These are phyloP conservation scores for Aspergillus bombycis DNA, from an alignment of 2,329 filamentous ascomycete genomes.

Conservation along the genomic window DNA sequence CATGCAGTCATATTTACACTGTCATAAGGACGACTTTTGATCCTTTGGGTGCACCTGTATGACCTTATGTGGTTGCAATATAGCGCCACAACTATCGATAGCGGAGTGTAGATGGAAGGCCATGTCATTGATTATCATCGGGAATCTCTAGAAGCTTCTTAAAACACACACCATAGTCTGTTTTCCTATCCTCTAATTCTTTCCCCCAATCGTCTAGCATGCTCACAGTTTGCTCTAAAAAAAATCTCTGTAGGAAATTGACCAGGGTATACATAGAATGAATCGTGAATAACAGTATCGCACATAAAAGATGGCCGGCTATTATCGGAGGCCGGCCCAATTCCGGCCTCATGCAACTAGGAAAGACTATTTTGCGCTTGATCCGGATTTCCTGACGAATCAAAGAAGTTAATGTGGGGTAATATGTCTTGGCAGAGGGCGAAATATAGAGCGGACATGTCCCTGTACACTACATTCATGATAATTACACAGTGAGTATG, in stretches of 20 bases:
- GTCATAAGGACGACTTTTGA: background rate
- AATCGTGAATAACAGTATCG: background rate
- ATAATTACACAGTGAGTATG: background rate
- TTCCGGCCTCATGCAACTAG: conserved; percentile 44
- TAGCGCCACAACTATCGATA: background rate
- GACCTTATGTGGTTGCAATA: background rate
- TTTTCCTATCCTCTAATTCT: background rate
- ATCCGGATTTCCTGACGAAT: conserved; percentile 27
- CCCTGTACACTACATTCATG: conserved; percentile 11
- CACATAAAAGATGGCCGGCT: conserved; percentile 29
- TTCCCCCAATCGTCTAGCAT: background rate
- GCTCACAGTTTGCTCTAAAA: background rate
- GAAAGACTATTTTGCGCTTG: conserved; percentile 25
- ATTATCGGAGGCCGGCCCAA: conserved; percentile 45
- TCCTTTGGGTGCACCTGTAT: background rate
- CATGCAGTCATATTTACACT: background rate
- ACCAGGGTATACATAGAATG: background rate
- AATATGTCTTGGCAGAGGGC: conserved; percentile 24
- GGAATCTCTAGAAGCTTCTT: background rate
- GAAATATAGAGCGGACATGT: conserved; percentile 25
- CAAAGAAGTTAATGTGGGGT: conserved; percentile 6
- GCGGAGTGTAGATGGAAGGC: background rate
- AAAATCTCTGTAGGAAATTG: background rate
- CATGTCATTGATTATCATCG: background rate
- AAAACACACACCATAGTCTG: background rate